phyloP scores from a whole-genome alignment of 768 basidiomycete genomes.

The Xanthoconium stramineum region DNA sequence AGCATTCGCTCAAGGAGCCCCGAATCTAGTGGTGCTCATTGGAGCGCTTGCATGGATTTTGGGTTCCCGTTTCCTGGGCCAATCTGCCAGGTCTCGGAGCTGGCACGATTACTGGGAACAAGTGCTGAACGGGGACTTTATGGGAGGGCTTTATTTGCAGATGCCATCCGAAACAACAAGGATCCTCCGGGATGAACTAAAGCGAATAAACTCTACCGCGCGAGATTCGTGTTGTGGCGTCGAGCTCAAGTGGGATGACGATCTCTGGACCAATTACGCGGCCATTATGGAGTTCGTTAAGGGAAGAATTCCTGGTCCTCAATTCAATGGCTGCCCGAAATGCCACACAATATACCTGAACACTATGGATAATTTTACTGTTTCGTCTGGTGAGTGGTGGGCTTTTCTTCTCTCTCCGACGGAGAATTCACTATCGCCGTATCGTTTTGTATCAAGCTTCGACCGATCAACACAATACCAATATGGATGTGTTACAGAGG shows the following conservation, averaged over 20 bases:
- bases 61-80: neutral
- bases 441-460: neutral
- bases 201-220: neutral
- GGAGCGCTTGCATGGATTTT: neutral
- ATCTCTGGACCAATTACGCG: slow-evolving; percentile 1
- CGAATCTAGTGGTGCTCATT: neutral
- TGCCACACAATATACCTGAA: neutral
- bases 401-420: neutral
- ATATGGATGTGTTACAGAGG: neutral
- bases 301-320: neutral
- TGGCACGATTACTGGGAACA: neutral
- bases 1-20: neutral
- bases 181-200: neutral
- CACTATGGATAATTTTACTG: neutral
- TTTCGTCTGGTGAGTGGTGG: neutral
- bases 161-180: neutral
- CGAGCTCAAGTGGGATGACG: neutral
- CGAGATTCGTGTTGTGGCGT: neutral
- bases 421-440: neutral
- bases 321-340: neutral
- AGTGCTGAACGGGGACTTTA: neutral
- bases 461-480: neutral
- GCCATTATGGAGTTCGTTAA: slow-evolving; percentile 1
- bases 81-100: neutral
- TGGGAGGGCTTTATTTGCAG: neutral